A percentile compares a stretch with the other conserved stretches of the same genome.
phyloP scores from a whole-genome alignment of 495 filamentous ascomycete species.

The Staphylotrichum tortipilum region DNA sequence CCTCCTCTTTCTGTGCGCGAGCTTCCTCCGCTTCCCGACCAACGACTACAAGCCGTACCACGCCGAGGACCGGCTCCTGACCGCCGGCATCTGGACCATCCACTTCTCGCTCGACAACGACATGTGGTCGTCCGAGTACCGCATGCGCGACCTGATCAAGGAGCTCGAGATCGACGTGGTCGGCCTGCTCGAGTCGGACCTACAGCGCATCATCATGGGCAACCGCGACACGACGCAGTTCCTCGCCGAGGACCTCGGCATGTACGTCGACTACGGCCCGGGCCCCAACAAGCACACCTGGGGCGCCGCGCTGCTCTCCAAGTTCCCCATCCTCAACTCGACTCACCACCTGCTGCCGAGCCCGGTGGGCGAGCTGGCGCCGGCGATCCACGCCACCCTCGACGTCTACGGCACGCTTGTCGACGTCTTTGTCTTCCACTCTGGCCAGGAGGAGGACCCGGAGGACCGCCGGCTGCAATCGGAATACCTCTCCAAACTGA shows the following conservation, averaged over 20 bases:
- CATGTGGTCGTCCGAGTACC: constrained; percentile 95
- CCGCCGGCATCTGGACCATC: constrained; percentile 97
- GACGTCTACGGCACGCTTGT: constrained; percentile 84
- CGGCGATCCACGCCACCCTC: constrained; percentile 90
- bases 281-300: constrained; percentile 99
- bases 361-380: constrained; percentile 89
- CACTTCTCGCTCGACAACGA: constrained; percentile 98
- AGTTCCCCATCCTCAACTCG: constrained; percentile 95
- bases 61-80: constrained; percentile 73
- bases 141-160: constrained; percentile 85
- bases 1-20: constrained; percentile 67
- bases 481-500: constrained; percentile 78
- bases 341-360: constrained; percentile 92
- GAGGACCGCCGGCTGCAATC: constrained; percentile 87
- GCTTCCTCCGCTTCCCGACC: constrained; percentile 89
- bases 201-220: constrained; percentile 99
- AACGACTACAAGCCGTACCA: constrained; percentile 90
- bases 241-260: constrained; percentile 89
- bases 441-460: constrained; percentile 93
- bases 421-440: constrained; percentile 98
- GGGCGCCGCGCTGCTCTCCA: constrained; percentile 87
- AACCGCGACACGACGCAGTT: constrained; percentile 95
- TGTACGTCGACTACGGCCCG: constrained; percentile 97
- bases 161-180: constrained; percentile 93
- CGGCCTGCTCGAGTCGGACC: constrained; percentile 85